phyloP scores from a whole-genome alignment of 495 filamentous ascomycete species.

The Parmelia sp. region DNA sequence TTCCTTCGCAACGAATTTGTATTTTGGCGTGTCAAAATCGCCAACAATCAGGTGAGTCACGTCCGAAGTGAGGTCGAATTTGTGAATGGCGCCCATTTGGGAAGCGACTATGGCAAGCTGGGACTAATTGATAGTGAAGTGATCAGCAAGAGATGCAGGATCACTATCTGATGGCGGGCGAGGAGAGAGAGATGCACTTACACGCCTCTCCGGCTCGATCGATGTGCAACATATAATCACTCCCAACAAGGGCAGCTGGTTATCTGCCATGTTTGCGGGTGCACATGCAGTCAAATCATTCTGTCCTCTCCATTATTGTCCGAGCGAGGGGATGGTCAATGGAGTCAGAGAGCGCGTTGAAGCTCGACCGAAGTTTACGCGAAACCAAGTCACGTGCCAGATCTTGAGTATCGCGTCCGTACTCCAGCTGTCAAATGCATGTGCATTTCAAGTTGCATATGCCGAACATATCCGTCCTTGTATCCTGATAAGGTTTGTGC shows the following conservation, averaged over 20 bases:
- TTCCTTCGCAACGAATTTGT: slow-evolving; percentile 88
- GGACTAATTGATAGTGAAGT: slow-evolving; percentile 43
- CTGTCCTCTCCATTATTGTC: not conserved
- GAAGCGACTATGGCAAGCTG: slow-evolving; percentile 59
- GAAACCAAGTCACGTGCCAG: not conserved
- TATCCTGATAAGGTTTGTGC: too few relatives aligned
- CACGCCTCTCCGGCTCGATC: slow-evolving; percentile 72
- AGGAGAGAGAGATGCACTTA: slow-evolving; percentile 39
- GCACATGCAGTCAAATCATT: not conserved
- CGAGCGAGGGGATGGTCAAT: not conserved
- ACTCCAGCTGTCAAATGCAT: too few relatives aligned
- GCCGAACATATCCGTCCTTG: too few relatives aligned
- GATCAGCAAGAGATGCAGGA: slow-evolving; percentile 11
- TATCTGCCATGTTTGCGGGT: slow-evolving; percentile 40
- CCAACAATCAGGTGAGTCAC: slow-evolving; percentile 93
- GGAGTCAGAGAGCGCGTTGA: not conserved
- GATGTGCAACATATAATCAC: slow-evolving; percentile 89
- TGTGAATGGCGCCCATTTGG: slow-evolving; percentile 81
- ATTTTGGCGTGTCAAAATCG: slow-evolving; percentile 80
- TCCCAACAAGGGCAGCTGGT: slow-evolving; percentile 61
- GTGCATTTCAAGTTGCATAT: too few relatives aligned
- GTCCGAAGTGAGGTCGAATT: slow-evolving; percentile 87
- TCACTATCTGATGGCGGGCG: not conserved
- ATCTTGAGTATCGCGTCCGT: not conserved
- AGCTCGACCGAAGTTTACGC: slow-evolving; percentile 4